Base-by-base conservation (phyloP, 2,329 filamentous ascomycete genomes). In the Fusarium torulosum region DNA sequence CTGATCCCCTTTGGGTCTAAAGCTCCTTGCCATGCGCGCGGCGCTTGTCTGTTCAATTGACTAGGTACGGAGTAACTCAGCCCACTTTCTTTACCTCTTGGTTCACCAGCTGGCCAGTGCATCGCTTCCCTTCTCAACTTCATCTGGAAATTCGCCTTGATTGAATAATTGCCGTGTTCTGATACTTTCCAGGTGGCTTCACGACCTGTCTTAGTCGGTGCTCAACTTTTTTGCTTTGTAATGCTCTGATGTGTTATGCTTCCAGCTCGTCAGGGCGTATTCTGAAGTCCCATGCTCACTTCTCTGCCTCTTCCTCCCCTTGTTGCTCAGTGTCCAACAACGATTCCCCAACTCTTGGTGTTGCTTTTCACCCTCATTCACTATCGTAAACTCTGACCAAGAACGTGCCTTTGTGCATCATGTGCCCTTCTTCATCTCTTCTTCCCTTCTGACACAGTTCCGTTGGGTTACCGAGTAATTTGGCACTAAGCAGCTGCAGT, bases 381-480 rank as follows among this genome's bases (percentile, higher is more conserved):
- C 37, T 56, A 41, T 40, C 46, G 37, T 49, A 44, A 67, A 64
- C 62, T 62, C 53, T 64, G 64, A 43, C 42, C 47, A 46, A 56
- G 63, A 67, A 69, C 20, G 43, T 49, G 42, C 62, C 65, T 63
- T 56, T 51, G 50, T 59, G 53, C 66, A 63, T 72, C 70, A 72
- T 66, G 67, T 70, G 62, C 58, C 43, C 66, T 67, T 69, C 54
- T 56, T 60, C 53, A 59, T 62, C 64, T 50, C 59, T 62, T 66
- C 52, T 53, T 63, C 47, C 57, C 63, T 64, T 66, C 57, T 55
- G 59, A 70, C 49, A 38, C 43, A 37, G 20, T 63, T 51, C 59
- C 55, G 69, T 69, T 72, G 63, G 65, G 69, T 71, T 71, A 63
- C 66, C 55, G 67, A 66, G 63, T 57, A 66, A 62, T 59, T 67